Evolutionary conservation across 78 protist species (phyloP), one percentile per base, ranked within the genome.

Genomic region (Isochrysis galbana): DNA sequence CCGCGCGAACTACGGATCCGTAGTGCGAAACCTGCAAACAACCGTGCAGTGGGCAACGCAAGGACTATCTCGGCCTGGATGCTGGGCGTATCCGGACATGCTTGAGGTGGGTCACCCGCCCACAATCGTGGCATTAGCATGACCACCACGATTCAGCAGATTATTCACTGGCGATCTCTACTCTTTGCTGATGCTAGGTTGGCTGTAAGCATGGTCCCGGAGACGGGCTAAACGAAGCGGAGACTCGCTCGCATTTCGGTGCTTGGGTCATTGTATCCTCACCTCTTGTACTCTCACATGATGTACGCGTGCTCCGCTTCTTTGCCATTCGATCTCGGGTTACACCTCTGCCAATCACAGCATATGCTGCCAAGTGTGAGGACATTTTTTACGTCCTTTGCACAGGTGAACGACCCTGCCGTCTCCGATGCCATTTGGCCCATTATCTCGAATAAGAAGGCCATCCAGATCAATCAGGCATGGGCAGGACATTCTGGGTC

Each of bases 41-140:
- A 21, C 25, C 34, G 11, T 54, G 21, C 25, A 10, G 46, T 87
- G 2, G 29, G 83, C 83, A 21, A 7, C 7, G 67, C 3, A 10
- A 0, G 23, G 29, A 0, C 87, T 93, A 22, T 23, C 48, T 5
- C 26, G 55, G 36, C 95, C 95, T 34, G 95, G 95, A 32, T 90
- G 93, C 67, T 94, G 95, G 95, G 93, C 93, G 51, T 94, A 94
- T 91, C 94, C 95, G 4, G 95, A 94, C 90, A 94, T 94, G 95
- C 93, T 94, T 7, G 95, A 91, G 86, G 87, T 93, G 34, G 93
- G 95, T 10, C 45, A 86, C 80, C 2, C 11, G 55, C 80, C 5
- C n/a, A 78, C n/a, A n/a, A n/a, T n/a, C n/a, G n/a, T n/a, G n/a
- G n/a, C n/a, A n/a, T n/a, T n/a, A n/a, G n/a, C n/a, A n/a, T n/a